Conservation (phyloP, 257 asterid genomes). For the Echium plantagineum region DNA sequence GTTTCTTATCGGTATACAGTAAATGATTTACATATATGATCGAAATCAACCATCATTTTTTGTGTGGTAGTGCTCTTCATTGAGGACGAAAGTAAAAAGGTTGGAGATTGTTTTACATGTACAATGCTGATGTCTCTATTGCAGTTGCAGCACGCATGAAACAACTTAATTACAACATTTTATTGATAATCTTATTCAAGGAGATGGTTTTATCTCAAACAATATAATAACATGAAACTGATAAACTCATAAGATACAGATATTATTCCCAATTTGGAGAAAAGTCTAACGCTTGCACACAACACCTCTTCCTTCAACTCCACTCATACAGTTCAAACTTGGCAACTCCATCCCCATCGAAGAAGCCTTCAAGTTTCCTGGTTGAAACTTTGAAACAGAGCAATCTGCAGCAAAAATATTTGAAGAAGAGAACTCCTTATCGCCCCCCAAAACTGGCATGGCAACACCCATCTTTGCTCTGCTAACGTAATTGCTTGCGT, state of each 20-base stretch:
- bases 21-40: too few species aligned
- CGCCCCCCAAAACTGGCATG: constrained; percentile 17
- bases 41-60: too few species aligned
- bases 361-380: background rate
- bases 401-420: constrained; percentile 10
- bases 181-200: background rate
- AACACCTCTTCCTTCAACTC: constrained; percentile 6
- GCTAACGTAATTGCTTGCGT: constrained; percentile 10
- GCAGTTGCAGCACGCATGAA: too few species aligned
- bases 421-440: constrained; percentile 4
- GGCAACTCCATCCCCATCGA: constrained; percentile 7
- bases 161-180: too few species aligned
- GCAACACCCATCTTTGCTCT: constrained; percentile 13
- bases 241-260: too few species aligned
- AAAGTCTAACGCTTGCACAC: constrained; percentile 10
- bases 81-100: too few species aligned
- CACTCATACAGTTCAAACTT: constrained; percentile 10
- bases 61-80: too few species aligned
- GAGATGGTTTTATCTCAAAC: background rate
- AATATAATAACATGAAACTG: background rate
- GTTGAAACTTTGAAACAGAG: constrained; percentile 8
- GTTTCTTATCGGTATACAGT: too few species aligned
- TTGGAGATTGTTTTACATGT: too few species aligned
- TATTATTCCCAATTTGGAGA: too few species aligned
- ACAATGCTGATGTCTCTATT: too few species aligned